Base-by-base conservation (phyloP, 495 filamentous ascomycete genomes). In the Cercophora newfieldiana region DNA sequence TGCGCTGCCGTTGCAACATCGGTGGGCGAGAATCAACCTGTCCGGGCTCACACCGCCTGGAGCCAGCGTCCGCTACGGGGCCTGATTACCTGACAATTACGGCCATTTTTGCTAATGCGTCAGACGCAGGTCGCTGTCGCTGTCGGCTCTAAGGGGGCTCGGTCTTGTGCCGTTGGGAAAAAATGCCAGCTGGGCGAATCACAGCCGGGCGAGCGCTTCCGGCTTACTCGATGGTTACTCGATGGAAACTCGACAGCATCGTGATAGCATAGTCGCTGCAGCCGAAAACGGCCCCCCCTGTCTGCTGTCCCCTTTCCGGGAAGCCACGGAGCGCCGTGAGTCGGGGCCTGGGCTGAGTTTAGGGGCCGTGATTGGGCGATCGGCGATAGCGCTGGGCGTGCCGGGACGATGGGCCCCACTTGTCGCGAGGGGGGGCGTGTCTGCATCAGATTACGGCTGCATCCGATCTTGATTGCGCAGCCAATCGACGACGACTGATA, bases 221-320 rank as follows among this genome's bases (percentile, higher is more conserved):
- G 19, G 60, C 48, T 77, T 75, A 75, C 74, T 74, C 71, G 73
- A 75, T 69, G 29, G 59, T 77, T 77, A 77, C 75, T 77, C 75
- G 73, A 77, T 75, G 30, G 68, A 74, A 77, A 77, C 72, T 71
- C 69, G 16, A 66, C 6, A 2, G 10, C 29, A 18, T 64, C 68
- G 57, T 65, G 66, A 74, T 69, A 69, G 66, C 67, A 57, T 72
- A 66, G 60, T 33, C 16, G 44, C 66, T 59, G 57, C 57, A 26
- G 66, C 68, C 64, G 53, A 68, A 68, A 68, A 63, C 48, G 68
- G 69, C 67, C 47, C 48, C 29, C 24, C 61, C 25, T 62, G 22
- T 29, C 37, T 21, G 25, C 22, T 12, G 37, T 44, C 50, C 50
- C 48, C 25, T 28, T 47, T 22, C 65, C 59, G 59, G 64, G 29